Conservation (phyloP, 768 basidiomycete species). For the Polyporus arcularius region DNA sequence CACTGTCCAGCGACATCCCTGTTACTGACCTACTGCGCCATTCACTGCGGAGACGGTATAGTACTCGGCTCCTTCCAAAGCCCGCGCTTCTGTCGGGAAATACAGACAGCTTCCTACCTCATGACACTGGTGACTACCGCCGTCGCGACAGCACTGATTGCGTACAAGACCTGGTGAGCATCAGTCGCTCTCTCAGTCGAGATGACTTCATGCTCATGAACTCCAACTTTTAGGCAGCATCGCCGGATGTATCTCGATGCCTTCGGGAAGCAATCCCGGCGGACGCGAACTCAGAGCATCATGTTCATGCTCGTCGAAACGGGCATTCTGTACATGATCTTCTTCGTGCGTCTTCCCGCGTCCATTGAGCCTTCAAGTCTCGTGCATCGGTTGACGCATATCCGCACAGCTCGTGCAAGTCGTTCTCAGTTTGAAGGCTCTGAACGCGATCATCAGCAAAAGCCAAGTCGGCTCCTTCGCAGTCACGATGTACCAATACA, state of each 20-base stretch:
- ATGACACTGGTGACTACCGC: constrained; percentile 21
- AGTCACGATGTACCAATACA: constrained; percentile 17
- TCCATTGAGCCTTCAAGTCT: not conserved
- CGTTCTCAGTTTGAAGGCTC: constrained; percentile 1
- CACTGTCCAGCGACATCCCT: constrained; percentile 13
- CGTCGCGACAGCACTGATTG: constrained; percentile 22
- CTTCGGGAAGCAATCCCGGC: constrained; percentile 1
- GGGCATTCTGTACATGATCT: constrained; percentile 26
- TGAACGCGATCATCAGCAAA: constrained; percentile 9
- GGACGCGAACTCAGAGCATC: constrained; percentile 18
- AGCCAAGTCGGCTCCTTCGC: constrained; percentile 15
- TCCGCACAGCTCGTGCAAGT: constrained; percentile 5
- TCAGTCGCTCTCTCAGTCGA: not conserved
- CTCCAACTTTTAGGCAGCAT: not conserved
- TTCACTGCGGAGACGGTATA: constrained; percentile 16
- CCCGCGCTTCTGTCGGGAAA: constrained; percentile 24
- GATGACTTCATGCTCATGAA: not conserved
- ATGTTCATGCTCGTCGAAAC: constrained; percentile 26
- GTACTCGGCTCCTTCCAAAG: constrained; percentile 18
- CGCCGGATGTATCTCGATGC: not conserved
- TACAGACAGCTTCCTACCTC: constrained; percentile 24
- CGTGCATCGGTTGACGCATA: not conserved
- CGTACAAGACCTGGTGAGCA: constrained; percentile 23
- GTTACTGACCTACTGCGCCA: constrained; percentile 26
- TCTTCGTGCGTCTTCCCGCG: constrained; percentile 20